Evolutionary conservation across 1,284 basidiomycete species (phyloP).

Genomic region (Exobasidium rhododendri): DNA sequence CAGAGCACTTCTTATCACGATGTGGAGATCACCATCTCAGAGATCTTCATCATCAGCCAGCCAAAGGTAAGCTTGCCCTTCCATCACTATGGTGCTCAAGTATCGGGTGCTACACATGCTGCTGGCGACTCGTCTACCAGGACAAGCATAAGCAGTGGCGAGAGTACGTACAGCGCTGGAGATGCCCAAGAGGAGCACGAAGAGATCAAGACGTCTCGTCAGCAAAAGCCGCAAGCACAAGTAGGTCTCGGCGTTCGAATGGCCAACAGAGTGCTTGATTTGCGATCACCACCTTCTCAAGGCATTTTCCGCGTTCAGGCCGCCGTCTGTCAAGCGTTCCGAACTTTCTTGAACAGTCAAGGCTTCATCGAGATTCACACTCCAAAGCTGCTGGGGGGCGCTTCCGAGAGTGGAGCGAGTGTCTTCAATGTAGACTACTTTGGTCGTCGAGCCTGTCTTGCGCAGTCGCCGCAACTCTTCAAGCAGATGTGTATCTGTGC

Average conservation of each 20-base stretch:
- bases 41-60: conserved; percentile 35
- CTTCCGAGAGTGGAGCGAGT: conserved; percentile 46
- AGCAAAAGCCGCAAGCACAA: conserved; percentile 1
- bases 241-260: conserved; percentile 34
- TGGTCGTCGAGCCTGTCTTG: conserved; percentile 46
- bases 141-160: background rate
- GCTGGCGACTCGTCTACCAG: conserved; percentile 12
- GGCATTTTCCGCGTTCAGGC: conserved; percentile 49
- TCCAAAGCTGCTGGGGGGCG: conserved; percentile 49
- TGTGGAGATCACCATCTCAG: conserved; percentile 43
- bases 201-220: conserved; percentile 18
- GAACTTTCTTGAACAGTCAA: conserved; percentile 36
- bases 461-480: conserved; percentile 48
- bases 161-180: background rate
- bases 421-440: conserved; percentile 52
- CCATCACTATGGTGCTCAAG: conserved; percentile 37
- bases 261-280: conserved; percentile 46
- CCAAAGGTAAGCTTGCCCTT: conserved; percentile 43
- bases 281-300: conserved; percentile 46
- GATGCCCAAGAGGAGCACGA: conserved; percentile 6
- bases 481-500: conserved; percentile 52
- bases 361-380: conserved; percentile 50
- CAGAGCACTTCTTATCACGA: conserved; percentile 36
- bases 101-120: conserved; percentile 19
- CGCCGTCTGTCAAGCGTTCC: conserved; percentile 42